Conservation (phyloP, 208 protist species). For the Leishmania tarentolae region DNA sequence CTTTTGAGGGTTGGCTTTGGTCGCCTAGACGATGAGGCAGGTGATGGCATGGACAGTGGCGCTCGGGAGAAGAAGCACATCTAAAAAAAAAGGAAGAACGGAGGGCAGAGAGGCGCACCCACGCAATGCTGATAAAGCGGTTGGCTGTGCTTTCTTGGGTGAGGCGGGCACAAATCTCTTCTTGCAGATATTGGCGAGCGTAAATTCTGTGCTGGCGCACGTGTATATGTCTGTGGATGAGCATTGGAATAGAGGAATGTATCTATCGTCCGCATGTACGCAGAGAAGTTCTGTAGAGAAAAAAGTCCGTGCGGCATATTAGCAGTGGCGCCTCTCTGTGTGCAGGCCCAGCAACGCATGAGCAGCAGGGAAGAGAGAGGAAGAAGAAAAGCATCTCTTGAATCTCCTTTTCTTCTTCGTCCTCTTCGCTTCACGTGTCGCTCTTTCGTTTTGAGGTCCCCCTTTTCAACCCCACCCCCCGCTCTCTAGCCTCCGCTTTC, state of each 20-base stretch:
- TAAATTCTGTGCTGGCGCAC: too few species aligned
- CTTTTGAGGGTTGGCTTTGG: too few species aligned
- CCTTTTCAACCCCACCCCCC: too few species aligned
- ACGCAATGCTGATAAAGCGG: too few species aligned
- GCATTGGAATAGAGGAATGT: not conserved
- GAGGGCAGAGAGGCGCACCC: too few species aligned
- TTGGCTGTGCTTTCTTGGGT: not conserved
- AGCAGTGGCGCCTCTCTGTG: not conserved
- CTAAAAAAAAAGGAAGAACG: too few species aligned
- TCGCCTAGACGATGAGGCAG: not conserved
- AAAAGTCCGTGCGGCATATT: not conserved
- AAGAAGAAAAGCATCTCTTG: not conserved
- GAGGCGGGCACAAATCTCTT: too few species aligned
- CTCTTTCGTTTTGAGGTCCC: too few species aligned
- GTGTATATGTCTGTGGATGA: not conserved
- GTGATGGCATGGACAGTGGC: not conserved
- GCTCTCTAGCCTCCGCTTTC: too few species aligned
- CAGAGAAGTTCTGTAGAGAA: not conserved
- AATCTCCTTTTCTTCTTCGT: not conserved
- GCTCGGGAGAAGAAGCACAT: not conserved
- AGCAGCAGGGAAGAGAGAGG: not conserved
- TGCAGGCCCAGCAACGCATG: not conserved
- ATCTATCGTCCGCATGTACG: not conserved
- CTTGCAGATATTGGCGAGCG: too few species aligned
- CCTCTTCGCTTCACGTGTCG: not conserved